phyloP scores from a whole-genome alignment of 2,329 filamentous ascomycete genomes.

The Pyrenochaeta sp. region DNA sequence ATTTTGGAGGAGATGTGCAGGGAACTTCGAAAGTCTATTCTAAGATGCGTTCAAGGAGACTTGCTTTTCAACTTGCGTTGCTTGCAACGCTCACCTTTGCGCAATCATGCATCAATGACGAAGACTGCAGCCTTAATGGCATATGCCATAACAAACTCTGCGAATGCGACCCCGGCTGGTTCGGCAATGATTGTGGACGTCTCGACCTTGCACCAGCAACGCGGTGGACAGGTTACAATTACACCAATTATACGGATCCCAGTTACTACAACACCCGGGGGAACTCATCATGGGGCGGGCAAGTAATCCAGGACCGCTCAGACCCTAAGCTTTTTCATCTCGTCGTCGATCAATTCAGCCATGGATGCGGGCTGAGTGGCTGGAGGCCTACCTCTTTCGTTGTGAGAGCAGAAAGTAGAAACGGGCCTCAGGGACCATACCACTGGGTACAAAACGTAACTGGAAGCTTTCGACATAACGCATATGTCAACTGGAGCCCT shows the following conservation, averaged over 20 bases:
- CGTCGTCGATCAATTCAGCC: slow-evolving; percentile 56
- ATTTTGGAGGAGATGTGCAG: no score
- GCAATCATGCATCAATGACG: slow-evolving; percentile 34
- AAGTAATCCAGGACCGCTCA: slow-evolving; percentile 55
- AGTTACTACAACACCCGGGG: slow-evolving; percentile 28
- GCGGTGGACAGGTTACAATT: slow-evolving; percentile 57
- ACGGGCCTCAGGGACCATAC: slow-evolving; percentile 57
- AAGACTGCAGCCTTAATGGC: slow-evolving; percentile 54
- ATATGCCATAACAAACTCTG: slow-evolving; percentile 36
- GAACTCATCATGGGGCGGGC: slow-evolving; percentile 60
- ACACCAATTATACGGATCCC: slow-evolving; percentile 41
- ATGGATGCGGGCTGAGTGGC: slow-evolving; percentile 57
- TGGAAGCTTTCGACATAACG: slow-evolving; percentile 58
- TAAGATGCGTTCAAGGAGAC: no score
- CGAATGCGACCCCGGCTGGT: slow-evolving; percentile 56
- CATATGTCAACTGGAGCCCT: slow-evolving; percentile 55
- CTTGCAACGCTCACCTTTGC: not conserved
- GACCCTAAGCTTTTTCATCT: slow-evolving; percentile 56
- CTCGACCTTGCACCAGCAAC: slow-evolving; percentile 56
- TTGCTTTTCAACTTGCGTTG: no score
- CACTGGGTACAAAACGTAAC: slow-evolving; percentile 52
- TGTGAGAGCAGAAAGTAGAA: slow-evolving; percentile 56
- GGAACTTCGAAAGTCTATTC: no score
- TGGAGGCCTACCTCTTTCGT: slow-evolving; percentile 59
- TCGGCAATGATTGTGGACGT: slow-evolving; percentile 53